Conservation (phyloP, 2,329 filamentous ascomycete species). For the Coccinonectria pachysandricola region DNA sequence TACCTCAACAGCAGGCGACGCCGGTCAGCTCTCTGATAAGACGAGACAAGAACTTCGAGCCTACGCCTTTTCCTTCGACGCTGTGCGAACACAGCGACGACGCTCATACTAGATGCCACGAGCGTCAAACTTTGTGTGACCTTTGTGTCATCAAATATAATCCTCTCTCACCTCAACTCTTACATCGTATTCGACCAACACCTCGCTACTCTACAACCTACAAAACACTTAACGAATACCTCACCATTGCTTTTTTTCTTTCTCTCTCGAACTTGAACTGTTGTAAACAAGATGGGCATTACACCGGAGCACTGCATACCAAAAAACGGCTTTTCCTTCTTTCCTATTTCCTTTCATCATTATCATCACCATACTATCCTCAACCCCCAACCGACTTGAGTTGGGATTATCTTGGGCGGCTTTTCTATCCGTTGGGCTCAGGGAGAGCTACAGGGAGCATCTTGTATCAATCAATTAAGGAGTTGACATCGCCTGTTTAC, state of each 20-base stretch:
- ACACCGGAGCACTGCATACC: conserved; percentile 40
- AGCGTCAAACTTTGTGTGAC: too few species aligned
- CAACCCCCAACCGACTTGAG: conserved; percentile 10
- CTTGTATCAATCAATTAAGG: conserved; percentile 23
- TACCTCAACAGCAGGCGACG: conserved; percentile 42
- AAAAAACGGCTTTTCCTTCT: conserved; percentile 23
- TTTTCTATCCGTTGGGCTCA: conserved; percentile 14
- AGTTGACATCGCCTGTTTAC: conserved; percentile 22
- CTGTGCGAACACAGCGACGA: conserved; percentile 53
- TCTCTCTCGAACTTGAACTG: conserved; percentile 21
- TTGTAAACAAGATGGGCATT: conserved; percentile 39
- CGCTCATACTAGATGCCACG: conserved; percentile 39
- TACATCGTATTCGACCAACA: conserved; percentile 6
- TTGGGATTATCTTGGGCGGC: conserved; percentile 14
- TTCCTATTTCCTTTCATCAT: conserved; percentile 16
- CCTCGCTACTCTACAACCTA: too few species aligned
- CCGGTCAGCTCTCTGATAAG: conserved; percentile 57
- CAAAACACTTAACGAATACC: conserved; percentile 13
- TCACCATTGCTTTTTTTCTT: conserved; percentile 9
- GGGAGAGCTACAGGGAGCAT: conserved; percentile 15
- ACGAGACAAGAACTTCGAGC: conserved; percentile 70
- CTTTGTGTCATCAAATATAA: too few species aligned
- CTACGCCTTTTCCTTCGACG: conserved; percentile 84
- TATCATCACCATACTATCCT: conserved; percentile 13
- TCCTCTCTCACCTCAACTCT: conserved; percentile 6